phyloP scores from a whole-genome alignment of 257 asterid species.

The Solanum sparsipilum region DNA sequence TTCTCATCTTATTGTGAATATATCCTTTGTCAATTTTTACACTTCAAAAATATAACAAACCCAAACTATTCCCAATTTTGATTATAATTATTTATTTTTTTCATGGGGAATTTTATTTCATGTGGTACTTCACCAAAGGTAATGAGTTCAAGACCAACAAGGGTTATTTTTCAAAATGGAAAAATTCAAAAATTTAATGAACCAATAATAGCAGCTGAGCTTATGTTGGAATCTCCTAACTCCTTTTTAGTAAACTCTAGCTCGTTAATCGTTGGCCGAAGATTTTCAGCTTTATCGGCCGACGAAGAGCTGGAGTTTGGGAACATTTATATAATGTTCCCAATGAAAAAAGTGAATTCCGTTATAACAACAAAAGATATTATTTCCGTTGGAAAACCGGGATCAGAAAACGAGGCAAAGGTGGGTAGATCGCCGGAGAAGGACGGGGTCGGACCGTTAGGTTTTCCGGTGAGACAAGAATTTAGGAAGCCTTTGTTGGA shows the following conservation, averaged over 20 bases:
- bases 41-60: neutral
- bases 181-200: conserved; percentile 46
- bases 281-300: conserved; percentile 54
- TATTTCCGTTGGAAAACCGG: conserved; percentile 29
- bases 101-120: conserved; percentile 55
- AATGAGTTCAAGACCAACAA: conserved; percentile 28
- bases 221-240: conserved; percentile 55
- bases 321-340: conserved; percentile 41
- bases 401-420: neutral
- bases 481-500: conserved; percentile 25
- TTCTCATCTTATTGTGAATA: neutral
- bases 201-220: conserved; percentile 57
- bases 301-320: conserved; percentile 58
- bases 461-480: neutral
- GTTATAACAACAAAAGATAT: conserved; percentile 46
- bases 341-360: conserved; percentile 45
- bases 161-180: conserved; percentile 57
- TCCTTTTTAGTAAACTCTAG: conserved; percentile 41
- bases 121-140: conserved; percentile 27
- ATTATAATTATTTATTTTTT: neutral
- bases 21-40: neutral
- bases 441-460: neutral
- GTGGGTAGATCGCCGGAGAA: neutral
- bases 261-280: conserved; percentile 31
- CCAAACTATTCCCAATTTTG: neutral